A percentile compares a stretch with the other conserved stretches of the same genome.
Conservation (phyloP, 768 basidiomycete genomes). For the Chlorophyllum brunneum region DNA sequence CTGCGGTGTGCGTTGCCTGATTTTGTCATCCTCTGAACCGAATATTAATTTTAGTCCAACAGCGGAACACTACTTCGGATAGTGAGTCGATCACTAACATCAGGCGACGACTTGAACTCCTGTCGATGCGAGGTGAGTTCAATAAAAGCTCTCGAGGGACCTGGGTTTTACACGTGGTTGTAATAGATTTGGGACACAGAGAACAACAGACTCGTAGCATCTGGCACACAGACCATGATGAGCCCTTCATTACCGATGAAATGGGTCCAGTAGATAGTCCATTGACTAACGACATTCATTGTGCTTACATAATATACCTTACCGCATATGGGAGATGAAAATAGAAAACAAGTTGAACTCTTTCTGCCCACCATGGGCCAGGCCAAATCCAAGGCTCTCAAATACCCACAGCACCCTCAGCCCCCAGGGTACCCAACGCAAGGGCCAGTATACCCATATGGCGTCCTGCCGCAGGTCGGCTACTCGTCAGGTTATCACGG, state of each 20-base stretch:
- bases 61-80: constrained; percentile 41
- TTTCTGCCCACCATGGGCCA: constrained; percentile 6
- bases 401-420: constrained; percentile 2
- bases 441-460: constrained; percentile 8
- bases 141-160: neutral
- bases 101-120: constrained; percentile 16
- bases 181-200: constrained; percentile 22
- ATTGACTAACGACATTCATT: neutral
- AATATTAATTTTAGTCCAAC: neutral
- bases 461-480: neutral
- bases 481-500: constrained; percentile 14
- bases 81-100: constrained; percentile 21
- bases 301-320: constrained; percentile 7
- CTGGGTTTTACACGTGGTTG: neutral
- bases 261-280: neutral
- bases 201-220: constrained; percentile 19
- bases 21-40: neutral
- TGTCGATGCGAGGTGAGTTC: constrained; percentile 21
- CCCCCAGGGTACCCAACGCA: constrained; percentile 10
- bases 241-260: neutral
- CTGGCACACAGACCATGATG: constrained; percentile 16
- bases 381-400: constrained; percentile 8
- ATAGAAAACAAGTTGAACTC: constrained; percentile 8
- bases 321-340: neutral
- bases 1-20: constrained; percentile 27